Evolutionary conservation across 2,329 filamentous ascomycete genomes (phyloP).

Genomic region (Ophioceras dolichostomum): DNA sequence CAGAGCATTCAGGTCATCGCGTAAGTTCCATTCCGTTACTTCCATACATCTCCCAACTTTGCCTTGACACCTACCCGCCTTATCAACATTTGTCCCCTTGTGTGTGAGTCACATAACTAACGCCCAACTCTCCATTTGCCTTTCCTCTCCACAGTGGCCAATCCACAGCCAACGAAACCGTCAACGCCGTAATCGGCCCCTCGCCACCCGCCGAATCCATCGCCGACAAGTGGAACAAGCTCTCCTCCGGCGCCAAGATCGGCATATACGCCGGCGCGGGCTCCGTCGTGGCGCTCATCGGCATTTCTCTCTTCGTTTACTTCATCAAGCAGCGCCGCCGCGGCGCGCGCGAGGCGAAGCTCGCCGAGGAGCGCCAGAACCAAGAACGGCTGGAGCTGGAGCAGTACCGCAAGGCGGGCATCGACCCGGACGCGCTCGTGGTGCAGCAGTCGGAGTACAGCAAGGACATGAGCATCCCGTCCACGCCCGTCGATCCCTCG

Average conservation of each 20-base stretch:
- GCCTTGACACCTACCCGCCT: neutral
- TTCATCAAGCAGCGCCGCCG: slow-evolving; percentile 41
- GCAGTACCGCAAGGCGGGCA: slow-evolving; percentile 31
- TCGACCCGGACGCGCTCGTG: slow-evolving; percentile 33
- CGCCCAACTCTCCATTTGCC: neutral
- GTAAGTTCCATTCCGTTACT: no score
- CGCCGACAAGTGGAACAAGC: slow-evolving; percentile 39
- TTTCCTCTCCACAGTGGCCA: slow-evolving; percentile 31
- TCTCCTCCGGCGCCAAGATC: slow-evolving; percentile 36
- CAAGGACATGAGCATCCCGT: slow-evolving; percentile 15
- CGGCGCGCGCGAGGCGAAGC: slow-evolving; percentile 36
- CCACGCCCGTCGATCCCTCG: slow-evolving; percentile 18
- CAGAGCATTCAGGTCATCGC: slow-evolving; percentile 7
- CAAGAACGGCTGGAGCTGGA: slow-evolving; percentile 39
- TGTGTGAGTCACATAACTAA: neutral
- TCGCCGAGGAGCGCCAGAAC: slow-evolving; percentile 29
- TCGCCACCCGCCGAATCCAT: slow-evolving; percentile 29
- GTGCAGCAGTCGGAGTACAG: slow-evolving; percentile 23
- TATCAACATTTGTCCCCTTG: no score
- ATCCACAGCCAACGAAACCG: slow-evolving; percentile 36
- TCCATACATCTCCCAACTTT: neutral
- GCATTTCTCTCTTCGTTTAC: slow-evolving; percentile 34
- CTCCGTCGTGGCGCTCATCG: slow-evolving; percentile 30
- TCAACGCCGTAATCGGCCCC: slow-evolving; percentile 26
- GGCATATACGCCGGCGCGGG: slow-evolving; percentile 38